These are phyloP conservation scores for Ashbya aceris DNA, from an alignment of 1,139 yeast species.

Conservation along the genomic window DNA sequence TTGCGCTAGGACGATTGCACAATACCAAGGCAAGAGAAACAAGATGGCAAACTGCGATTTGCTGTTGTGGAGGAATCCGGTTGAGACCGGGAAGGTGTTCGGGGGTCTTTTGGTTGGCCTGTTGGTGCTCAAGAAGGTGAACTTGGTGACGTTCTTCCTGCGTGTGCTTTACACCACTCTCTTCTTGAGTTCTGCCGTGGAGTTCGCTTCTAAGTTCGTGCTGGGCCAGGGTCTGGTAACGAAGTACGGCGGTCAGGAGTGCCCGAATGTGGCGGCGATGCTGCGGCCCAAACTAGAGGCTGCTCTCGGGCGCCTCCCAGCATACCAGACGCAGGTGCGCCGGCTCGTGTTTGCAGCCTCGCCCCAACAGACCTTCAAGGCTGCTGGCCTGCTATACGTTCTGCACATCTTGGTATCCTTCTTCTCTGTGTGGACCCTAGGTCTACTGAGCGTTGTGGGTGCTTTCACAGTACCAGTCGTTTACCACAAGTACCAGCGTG, in stretches of 20 bases:
- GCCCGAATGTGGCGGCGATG: conserved; percentile 28
- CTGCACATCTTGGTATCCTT: conserved; percentile 66
- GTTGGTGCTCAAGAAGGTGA: conserved; percentile 57
- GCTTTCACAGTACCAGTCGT: conserved; percentile 71
- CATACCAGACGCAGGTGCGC: conserved; percentile 26
- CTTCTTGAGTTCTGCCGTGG: conserved; percentile 55
- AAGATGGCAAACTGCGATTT: conserved; percentile 31
- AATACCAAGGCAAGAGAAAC: background rate
- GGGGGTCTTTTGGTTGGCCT: conserved; percentile 54
- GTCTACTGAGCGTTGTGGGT: conserved; percentile 46
- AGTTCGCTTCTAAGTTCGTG: conserved; percentile 54
- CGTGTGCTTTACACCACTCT: conserved; percentile 32
- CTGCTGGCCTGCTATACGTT: conserved; percentile 57
- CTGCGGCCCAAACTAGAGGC: conserved; percentile 41
- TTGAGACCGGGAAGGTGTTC: conserved; percentile 66
- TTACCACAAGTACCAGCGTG: conserved; percentile 65
- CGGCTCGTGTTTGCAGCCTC: conserved; percentile 26
- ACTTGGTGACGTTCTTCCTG: conserved; percentile 61
- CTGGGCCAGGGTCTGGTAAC: conserved; percentile 68
- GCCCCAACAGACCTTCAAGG: conserved; percentile 53
- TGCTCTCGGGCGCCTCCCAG: conserved; percentile 23
- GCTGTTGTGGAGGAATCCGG: conserved; percentile 79
- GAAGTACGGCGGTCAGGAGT: conserved; percentile 32
- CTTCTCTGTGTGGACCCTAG: conserved; percentile 64
- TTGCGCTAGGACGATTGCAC: no score